Evolutionary conservation across 257 asterid species (phyloP), one percentile per base, ranked within the genome.

Genomic region (Nicotiana attenuata): DNA sequence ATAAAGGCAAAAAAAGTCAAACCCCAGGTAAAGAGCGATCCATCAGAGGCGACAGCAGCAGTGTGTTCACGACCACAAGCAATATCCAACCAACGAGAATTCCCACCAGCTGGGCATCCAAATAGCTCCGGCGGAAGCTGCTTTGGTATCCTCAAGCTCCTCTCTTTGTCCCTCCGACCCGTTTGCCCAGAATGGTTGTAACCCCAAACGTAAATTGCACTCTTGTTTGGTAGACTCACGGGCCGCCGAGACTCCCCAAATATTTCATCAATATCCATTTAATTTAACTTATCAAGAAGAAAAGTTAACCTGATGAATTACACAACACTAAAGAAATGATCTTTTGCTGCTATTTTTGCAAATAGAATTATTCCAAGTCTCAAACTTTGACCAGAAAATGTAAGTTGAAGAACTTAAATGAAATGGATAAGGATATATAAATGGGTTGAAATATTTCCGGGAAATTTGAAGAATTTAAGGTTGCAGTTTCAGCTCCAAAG

Each of bases 11-110:
- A 59, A 64, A 82, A 65, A 4, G 67, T 1, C 83, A 68, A 88
- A 96, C 99, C 99, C 99, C 98, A 96, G 16, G 99, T 94, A 88
- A 94, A 94, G 60, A 96, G 91, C 8, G 94, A 91, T 20, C 99
- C 98, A 83, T 96, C 97, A 55, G 98, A 96, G 50, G 99, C 93
- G 33, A 94, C 91, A 47, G 94, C 94, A 9, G 98, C 95, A 17
- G 98, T 96, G 86, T 96, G 99, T 64, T 93, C 97, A 31, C 96
- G 92, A 77, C 97, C 99, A 83, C 99, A 96, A 56, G 99, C 93
- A 29, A 96, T 91, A 68, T 94, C 98, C 67, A 91, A 86, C 98
- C 98, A 96, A 83, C 97, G 91, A 14, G 91, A 90, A 77, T 87
- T 94, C 4, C 91, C 90, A 47, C 90, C 90, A 56, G 83, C 90